Conservation (phyloP, 1,139 yeast species). For the Ogataea hybrid region DNA sequence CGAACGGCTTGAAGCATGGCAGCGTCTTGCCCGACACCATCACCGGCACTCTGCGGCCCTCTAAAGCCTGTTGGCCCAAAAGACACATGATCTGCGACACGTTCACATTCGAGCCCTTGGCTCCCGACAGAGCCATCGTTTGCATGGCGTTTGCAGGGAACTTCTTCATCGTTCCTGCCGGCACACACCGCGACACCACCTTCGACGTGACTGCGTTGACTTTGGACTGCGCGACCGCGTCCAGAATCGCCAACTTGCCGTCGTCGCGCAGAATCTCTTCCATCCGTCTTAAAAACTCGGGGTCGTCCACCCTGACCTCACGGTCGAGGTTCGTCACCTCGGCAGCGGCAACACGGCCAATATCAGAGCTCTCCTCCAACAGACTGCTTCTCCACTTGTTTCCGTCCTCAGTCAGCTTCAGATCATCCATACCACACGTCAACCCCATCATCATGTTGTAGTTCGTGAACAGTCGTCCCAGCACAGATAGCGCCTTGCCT, state of each 20-base stretch:
- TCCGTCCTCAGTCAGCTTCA: constrained; percentile 89
- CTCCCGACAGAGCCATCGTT: constrained; percentile 98
- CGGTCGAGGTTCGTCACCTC: constrained; percentile 85
- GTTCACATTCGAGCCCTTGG: constrained; percentile 97
- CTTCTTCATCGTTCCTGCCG: constrained; percentile 91
- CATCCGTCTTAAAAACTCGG: constrained; percentile 81
- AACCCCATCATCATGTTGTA: constrained; percentile 91
- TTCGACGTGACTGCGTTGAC: constrained; percentile 89
- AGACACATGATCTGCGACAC: constrained; percentile 99
- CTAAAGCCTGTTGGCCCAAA: constrained; percentile 98
- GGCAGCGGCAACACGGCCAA: constrained; percentile 88
- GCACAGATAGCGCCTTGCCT: constrained; percentile 82
- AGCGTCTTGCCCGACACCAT: constrained; percentile 98
- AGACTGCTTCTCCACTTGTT: constrained; percentile 86
- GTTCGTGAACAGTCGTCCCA: constrained; percentile 93
- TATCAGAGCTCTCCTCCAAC: constrained; percentile 70
- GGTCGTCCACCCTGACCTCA: constrained; percentile 52
- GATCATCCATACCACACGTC: constrained; percentile 99
- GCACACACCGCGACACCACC: constrained; percentile 93
- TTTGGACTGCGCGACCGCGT: constrained; percentile 93
- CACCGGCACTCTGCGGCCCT: constrained; percentile 98
- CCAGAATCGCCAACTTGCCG: constrained; percentile 86
- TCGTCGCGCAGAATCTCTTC: constrained; percentile 96
- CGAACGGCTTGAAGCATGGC: constrained; percentile 95
- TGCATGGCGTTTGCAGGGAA: constrained; percentile 98